A percentile compares a stretch with the other conserved stretches of the same genome.
Evolutionary conservation across 441 rosid species (phyloP).

Genomic region (Erodium moschatum): DNA sequence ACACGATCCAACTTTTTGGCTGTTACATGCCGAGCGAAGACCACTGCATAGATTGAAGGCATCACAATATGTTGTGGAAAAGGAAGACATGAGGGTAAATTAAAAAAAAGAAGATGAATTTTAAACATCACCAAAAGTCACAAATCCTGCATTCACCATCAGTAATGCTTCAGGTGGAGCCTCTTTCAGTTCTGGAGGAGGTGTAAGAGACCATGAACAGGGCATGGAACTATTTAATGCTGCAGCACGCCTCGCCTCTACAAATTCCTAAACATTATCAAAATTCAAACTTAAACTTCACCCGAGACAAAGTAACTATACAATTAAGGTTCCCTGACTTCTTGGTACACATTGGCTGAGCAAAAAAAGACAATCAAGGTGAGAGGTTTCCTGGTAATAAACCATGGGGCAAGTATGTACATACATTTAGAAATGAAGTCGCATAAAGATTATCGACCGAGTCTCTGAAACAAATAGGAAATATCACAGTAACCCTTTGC

Average conservation of each 20-base stretch:
- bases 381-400: too few relatives aligned
- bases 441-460: slow-evolving; percentile 67
- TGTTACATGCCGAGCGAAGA: slow-evolving; percentile 79
- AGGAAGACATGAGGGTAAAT: slow-evolving; percentile 6
- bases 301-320: neutral
- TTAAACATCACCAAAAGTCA: slow-evolving; percentile 63
- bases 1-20: slow-evolving; percentile 74
- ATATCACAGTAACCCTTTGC: slow-evolving; percentile 71
- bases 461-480: slow-evolving; percentile 89
- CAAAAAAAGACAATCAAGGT: too few relatives aligned
- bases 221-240: slow-evolving; percentile 74
- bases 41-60: slow-evolving; percentile 41
- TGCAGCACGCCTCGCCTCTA: slow-evolving; percentile 74
- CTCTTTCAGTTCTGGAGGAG: slow-evolving; percentile 63
- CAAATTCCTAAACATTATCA: slow-evolving; percentile 56
- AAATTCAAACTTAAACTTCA: slow-evolving; percentile 6
- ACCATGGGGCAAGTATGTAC: too few relatives aligned
- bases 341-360: too few relatives aligned
- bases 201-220: slow-evolving; percentile 69
- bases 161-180: slow-evolving; percentile 55
- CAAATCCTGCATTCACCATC: slow-evolving; percentile 86
- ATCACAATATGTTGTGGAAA: slow-evolving; percentile 15
- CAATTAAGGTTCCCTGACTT: neutral
- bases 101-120: neutral
- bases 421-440: slow-evolving; percentile 62